Conservation (phyloP, 768 basidiomycete species). For the Baorangia bicolor region DNA sequence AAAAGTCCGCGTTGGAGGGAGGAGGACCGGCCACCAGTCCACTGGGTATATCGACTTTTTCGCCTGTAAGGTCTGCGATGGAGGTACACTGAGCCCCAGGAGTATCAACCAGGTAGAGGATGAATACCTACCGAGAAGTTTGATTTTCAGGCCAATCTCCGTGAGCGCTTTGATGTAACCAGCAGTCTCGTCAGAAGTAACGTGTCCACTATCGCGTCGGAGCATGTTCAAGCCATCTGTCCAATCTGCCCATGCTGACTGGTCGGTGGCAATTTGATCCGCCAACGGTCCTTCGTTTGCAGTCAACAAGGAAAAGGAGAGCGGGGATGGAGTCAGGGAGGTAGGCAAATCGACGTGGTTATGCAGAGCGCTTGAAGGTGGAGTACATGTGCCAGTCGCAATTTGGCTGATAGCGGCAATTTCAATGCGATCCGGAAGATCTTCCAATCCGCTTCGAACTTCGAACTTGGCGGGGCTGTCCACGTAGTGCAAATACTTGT, state of each 20-base stretch:
- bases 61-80: conserved; percentile 77
- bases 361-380: conserved; percentile 62
- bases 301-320: conserved; percentile 77
- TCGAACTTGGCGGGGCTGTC: conserved; percentile 80
- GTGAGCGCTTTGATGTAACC: conserved; percentile 85
- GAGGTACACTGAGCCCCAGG: background rate
- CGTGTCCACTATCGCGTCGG: conserved; percentile 76
- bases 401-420: conserved; percentile 78
- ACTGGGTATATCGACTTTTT: conserved; percentile 86
- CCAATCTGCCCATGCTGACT: conserved; percentile 88
- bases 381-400: conserved; percentile 67
- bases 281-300: conserved; percentile 70
- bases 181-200: conserved; percentile 81
- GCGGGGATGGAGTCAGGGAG: conserved; percentile 56
- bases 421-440: conserved; percentile 85
- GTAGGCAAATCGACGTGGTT: conserved; percentile 61
- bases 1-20: conserved; percentile 79
- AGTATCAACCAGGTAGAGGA: background rate
- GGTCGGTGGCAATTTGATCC: conserved; percentile 76
- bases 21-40: conserved; percentile 75
- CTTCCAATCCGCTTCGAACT: conserved; percentile 78
- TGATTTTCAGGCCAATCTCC: conserved; percentile 90
- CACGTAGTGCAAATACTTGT: conserved; percentile 82
- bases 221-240: conserved; percentile 91
- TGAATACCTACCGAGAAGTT: conserved; percentile 65